Evolutionary conservation across 2,329 filamentous ascomycete genomes (phyloP).

Genomic region (Cordyceps tenuipes): DNA sequence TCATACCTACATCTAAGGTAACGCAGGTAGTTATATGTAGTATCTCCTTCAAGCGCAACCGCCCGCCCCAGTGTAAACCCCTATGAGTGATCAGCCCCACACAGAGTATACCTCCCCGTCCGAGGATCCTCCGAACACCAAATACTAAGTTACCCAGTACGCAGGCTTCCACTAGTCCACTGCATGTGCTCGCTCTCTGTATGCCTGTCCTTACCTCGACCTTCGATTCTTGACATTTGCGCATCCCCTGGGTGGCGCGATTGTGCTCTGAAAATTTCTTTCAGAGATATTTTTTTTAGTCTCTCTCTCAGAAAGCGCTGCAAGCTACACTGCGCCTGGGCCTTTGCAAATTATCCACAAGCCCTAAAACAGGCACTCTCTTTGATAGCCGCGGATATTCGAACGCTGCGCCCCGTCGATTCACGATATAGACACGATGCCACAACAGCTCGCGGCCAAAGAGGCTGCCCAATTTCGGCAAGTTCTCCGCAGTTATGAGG

Average conservation of each 20-base stretch:
- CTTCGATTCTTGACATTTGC: constrained; percentile 3
- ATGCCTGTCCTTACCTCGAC: constrained; percentile 7
- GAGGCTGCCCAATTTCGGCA: constrained; percentile 91
- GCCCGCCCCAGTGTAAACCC: neutral
- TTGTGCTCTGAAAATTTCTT: neutral
- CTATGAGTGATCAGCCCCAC: neutral
- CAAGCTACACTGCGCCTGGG: neutral
- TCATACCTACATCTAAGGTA: too few species aligned
- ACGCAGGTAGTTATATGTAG: too few species aligned
- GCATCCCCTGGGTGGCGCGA: neutral
- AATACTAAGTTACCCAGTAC: neutral
- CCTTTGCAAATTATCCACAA: neutral
- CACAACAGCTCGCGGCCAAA: constrained; percentile 71
- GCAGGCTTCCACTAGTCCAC: neutral
- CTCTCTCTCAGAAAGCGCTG: neutral
- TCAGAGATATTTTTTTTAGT: neutral
- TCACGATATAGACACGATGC: constrained; percentile 34
- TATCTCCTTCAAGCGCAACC: neutral
- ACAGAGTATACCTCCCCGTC: neutral
- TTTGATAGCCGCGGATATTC: constrained; percentile 2
- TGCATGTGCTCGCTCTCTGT: neutral
- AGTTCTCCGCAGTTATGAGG: constrained; percentile 92
- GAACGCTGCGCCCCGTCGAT: neutral
- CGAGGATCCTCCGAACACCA: constrained; percentile 12
- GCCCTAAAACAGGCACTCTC: neutral